Percentiles rank a stretch among this genome's conserved stretches.
Conservation (phyloP, 345 rosid genomes). For the Ceriops tagal region DNA sequence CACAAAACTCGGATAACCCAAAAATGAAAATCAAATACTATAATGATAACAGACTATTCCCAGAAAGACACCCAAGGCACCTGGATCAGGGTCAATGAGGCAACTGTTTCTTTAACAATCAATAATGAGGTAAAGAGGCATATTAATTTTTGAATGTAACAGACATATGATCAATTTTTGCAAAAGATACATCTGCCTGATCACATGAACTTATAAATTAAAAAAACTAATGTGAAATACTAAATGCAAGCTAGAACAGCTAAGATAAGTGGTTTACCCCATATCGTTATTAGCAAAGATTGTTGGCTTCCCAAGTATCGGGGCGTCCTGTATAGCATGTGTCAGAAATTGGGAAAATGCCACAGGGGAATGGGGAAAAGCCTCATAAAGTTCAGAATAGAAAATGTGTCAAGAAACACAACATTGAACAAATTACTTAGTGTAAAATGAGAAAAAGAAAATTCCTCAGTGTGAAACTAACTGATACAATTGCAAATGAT, state of each 20-base stretch:
- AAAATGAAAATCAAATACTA: too few relatives aligned
- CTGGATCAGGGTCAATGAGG: too few relatives aligned
- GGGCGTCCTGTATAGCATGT: slow-evolving; percentile 65
- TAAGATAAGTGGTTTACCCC: slow-evolving; percentile 54
- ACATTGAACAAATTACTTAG: too few relatives aligned
- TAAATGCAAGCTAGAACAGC: slow-evolving; percentile 4
- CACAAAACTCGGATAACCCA: too few relatives aligned
- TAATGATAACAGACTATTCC: too few relatives aligned
- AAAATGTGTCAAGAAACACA: too few relatives aligned
- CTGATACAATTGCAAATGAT: not conserved
- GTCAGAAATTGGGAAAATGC: not conserved
- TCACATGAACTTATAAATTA: not conserved
- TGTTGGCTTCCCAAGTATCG: slow-evolving; percentile 81
- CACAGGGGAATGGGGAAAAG: not conserved
- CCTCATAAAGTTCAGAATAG: not conserved
- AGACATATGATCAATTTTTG: not conserved
- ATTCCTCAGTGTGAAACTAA: too few relatives aligned
- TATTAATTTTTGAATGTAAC: not conserved
- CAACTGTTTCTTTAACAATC: too few relatives aligned
- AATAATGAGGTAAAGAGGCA: not conserved
- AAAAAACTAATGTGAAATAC: not conserved
- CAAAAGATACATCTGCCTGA: slow-evolving; percentile 1
- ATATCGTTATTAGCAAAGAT: slow-evolving; percentile 43
- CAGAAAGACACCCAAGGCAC: too few relatives aligned
- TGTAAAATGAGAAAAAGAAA: too few relatives aligned